Conservation (phyloP, 352 stramenopile species). For the Pythium diclinum region DNA sequence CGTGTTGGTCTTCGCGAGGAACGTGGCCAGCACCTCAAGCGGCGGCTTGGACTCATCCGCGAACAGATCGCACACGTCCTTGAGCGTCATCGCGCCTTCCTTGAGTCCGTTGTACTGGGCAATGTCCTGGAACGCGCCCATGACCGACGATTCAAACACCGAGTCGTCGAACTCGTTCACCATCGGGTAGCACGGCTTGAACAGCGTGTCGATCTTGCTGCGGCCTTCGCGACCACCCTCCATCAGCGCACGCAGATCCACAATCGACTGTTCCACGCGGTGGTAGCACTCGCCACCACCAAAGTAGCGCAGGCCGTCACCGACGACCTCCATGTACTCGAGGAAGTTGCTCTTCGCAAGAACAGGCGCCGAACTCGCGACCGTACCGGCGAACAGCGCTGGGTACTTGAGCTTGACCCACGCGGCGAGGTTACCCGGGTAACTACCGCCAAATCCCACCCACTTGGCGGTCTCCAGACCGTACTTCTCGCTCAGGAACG, state of each 20-base stretch:
- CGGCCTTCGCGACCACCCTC: slow-evolving; percentile 46
- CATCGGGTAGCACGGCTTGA: slow-evolving; percentile 71
- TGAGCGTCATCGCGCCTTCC: slow-evolving; percentile 46
- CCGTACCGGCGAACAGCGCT: slow-evolving; percentile 88
- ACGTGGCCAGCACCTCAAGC: slow-evolving; percentile 48
- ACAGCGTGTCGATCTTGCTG: slow-evolving; percentile 43
- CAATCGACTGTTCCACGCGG: slow-evolving; percentile 59
- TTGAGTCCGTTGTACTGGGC: slow-evolving; percentile 69
- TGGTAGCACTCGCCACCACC: slow-evolving; percentile 79
- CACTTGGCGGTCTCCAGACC: slow-evolving; percentile 66
- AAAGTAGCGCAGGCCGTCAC: slow-evolving; percentile 76
- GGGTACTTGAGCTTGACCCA: slow-evolving; percentile 94
- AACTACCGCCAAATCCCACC: slow-evolving; percentile 95
- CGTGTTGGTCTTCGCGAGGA: slow-evolving; percentile 52
- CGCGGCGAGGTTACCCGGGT: slow-evolving; percentile 92
- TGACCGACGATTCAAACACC: slow-evolving; percentile 71
- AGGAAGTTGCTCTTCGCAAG: slow-evolving; percentile 78
- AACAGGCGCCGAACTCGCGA: slow-evolving; percentile 90
- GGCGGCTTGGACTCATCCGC: slow-evolving; percentile 23
- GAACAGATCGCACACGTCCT: slow-evolving; percentile 66
- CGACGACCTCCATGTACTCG: slow-evolving; percentile 89
- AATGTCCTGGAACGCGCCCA: slow-evolving; percentile 78
- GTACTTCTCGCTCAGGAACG: slow-evolving; percentile 68
- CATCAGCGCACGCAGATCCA: slow-evolving; percentile 49
- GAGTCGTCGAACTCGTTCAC: slow-evolving; percentile 78